Evolutionary conservation across 163 green algal genomes (phyloP), one percentile per base, ranked within the genome.

Genomic region (Prototheca wickerhamii): DNA sequence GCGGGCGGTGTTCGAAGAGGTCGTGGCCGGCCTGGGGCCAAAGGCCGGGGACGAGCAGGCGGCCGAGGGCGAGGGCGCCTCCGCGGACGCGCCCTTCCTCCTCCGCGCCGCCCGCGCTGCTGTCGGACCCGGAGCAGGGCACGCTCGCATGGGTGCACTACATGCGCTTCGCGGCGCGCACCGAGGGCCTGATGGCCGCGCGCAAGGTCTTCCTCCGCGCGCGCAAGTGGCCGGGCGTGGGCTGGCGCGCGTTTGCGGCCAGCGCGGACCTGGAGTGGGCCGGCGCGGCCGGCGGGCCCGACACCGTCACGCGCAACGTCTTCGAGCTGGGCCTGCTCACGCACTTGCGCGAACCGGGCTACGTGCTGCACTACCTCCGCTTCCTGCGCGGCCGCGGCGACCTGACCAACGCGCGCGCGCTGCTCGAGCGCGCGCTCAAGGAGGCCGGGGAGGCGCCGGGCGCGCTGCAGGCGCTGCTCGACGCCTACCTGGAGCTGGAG

Each of bases 61-160:
- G 1, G 34, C 51, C 25, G 46, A n/a, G 4, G 55, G 49, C 29
- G 56, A 31, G 30, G 44, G 20, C 26, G 28, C 44, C 49, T 4
- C 4, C 33, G 33, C 53, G 23, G 60, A 30, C 69, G 68, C 42
- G 15, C 43, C 55, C 17, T 30, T 29, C 34, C n/a, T 17, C 17
- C 42, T 29, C 53, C 5, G 31, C n/a, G 25, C 28, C 23, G 21
- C 2, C 20, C 8, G 42, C 43, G 42, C 43, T 49, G 0, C 33
- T 49, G 52, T 42, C 68, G 6, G 57, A 50, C 44, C 26, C 37
- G 31, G 67, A 63, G 26, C 31, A 64, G 61, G 75, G 75, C 12
- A 83, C 85, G 34, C 80, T 93, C 54, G 72, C 77, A 15, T 95
- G 87, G 84, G 74, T 91, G 20, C 85, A 93, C 74, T 93, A 93